phyloP scores from a whole-genome alignment of 2,329 filamentous ascomycete genomes.

The Ophiostoma quercus region DNA sequence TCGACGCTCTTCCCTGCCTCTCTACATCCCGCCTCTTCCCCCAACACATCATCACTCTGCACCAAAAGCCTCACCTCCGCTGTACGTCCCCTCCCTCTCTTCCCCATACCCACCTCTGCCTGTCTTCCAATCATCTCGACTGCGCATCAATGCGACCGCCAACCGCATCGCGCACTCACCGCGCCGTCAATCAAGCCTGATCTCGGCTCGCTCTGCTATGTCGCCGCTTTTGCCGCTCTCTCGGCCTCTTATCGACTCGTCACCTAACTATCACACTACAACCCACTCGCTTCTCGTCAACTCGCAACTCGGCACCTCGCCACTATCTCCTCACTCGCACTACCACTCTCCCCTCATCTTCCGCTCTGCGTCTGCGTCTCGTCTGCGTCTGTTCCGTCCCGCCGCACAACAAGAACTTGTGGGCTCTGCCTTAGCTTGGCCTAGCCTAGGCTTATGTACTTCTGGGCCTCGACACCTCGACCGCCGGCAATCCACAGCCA shows the following conservation, averaged over 20 bases:
- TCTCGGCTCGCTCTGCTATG: background rate
- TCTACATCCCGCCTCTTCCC: no score
- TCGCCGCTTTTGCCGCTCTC: background rate
- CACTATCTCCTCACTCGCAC: constrained; percentile 1
- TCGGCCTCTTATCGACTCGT: background rate
- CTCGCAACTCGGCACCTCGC: background rate
- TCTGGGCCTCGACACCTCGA: background rate
- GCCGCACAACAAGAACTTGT: background rate
- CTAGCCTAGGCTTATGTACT: no score
- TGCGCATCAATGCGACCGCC: background rate
- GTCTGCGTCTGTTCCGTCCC: background rate
- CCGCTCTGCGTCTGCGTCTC: background rate
- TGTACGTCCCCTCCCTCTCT: background rate
- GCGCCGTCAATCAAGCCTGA: background rate
- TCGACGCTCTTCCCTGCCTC: background rate
- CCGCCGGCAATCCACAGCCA: constrained; percentile 6
- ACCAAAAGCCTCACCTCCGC: background rate
- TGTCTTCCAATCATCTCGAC: background rate
- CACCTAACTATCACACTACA: no score
- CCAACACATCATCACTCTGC: background rate
- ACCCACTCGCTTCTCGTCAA: background rate
- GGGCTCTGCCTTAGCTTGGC: background rate
- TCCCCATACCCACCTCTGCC: background rate
- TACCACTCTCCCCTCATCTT: background rate
- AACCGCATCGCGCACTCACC: background rate